Base-by-base conservation (phyloP, 768 basidiomycete genomes). In the Cyclocybe aegerita region DNA sequence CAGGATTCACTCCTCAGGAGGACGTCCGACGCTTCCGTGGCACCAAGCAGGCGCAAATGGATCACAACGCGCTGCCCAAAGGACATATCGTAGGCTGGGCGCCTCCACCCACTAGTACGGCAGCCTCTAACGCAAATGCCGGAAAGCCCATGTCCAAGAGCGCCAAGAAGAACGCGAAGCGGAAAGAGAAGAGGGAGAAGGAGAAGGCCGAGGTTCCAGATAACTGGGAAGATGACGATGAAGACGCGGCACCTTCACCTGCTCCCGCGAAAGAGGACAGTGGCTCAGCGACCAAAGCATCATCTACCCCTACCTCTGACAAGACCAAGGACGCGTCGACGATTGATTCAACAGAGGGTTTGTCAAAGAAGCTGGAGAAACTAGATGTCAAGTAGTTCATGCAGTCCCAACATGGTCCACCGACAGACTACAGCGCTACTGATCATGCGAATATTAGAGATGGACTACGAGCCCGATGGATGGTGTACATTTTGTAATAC, bases 1-100 rank as follows among this genome's bases (percentile, higher is more conserved):
- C 93, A 2, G 94, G 94, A 0, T 98, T 88, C 70, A 96, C 92
- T 4, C 94, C 94, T 0, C 92, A 94, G 69, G 94, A 98, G 68
- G 94, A 98, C 69, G 80, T 95, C 7, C 78, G 81, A n/a, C 83
- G 86, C 42, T 98, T 94, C 69, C 81, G 91, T 46, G 83, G 89
- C 37, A 80, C 83, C 39, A 82, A 84, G 46, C 90, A 92, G 65
- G 77, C 83, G 44, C 82, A 85, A 63, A 78, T 83, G 74, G 91
- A 92, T 50, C 67, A 77, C 17, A 78, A 69, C 56, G 56, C 78
- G 2, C 68, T 88, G 4, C 84, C 88, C 31, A 88, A 88, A 65
- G 87, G 88, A n/a, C 86, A 89, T 60, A 83, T 93, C 59, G 74
- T 91, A 49, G 88, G 93, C 39, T 91, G 90, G 90, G 71, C 78